Percentiles rank a stretch among this genome's conserved stretches.
Evolutionary conservation across 345 rosid genomes (phyloP).

Genomic region (Ceriops decandra): DNA sequence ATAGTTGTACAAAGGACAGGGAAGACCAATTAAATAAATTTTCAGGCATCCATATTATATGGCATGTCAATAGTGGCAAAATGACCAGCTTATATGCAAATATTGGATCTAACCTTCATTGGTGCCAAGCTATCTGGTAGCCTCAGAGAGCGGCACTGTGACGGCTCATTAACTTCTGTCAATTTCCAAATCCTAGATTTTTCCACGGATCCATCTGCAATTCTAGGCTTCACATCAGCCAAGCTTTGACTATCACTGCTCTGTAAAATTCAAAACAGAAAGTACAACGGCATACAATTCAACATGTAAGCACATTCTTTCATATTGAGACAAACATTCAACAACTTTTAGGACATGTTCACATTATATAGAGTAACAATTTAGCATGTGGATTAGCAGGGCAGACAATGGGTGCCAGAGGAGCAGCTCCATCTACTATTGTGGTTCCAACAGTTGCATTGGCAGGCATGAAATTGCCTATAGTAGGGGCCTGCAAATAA

Average conservation of each 20-base stretch:
- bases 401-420: conserved; percentile 41
- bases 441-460: conserved; percentile 50
- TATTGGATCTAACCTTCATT: conserved; percentile 40
- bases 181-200: conserved; percentile 64
- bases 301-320: background rate
- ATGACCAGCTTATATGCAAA: background rate
- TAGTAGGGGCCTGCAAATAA: conserved; percentile 40
- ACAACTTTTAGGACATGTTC: background rate
- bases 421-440: conserved; percentile 47
- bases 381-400: background rate
- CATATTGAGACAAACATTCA: background rate
- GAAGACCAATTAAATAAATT: too few relatives aligned
- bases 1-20: too few relatives aligned
- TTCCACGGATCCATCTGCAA: conserved; percentile 52
- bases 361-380: background rate
- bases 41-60: background rate
- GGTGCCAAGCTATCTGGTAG: conserved; percentile 56
- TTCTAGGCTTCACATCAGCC: conserved; percentile 62
- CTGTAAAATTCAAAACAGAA: conserved; percentile 37
- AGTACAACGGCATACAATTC: background rate
- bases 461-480: conserved; percentile 45
- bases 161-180: conserved; percentile 70
- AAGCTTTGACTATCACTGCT: conserved; percentile 46
- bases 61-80: background rate
- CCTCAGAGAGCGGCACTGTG: conserved; percentile 69